Evolutionary conservation across 2,329 filamentous ascomycete genomes (phyloP), one percentile per base, ranked within the genome.

Genomic region (Fusarium penzigii): DNA sequence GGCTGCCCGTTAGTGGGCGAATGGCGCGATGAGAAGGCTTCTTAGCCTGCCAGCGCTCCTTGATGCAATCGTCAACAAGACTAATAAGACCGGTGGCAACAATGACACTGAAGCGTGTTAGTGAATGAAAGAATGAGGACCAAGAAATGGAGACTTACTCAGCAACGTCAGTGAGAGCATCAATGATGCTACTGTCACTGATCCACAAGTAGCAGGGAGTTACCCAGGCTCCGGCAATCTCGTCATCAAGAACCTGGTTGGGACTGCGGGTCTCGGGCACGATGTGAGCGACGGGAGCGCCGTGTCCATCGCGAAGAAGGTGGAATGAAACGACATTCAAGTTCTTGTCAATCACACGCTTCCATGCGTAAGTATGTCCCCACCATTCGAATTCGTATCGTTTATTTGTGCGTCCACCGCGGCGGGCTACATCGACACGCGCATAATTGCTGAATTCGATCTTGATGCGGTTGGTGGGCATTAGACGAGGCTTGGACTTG

Each of bases 381-480:
- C 94, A 97, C 79, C 96, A 96, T 67, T 93, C 88, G 65, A 96
- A 97, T 49, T 92, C 89, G 70, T 97, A 97, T 56, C 85, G 83
- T 73, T 92, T 93, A 57, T 79, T 80, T 38, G 79, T 76, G 59
- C 84, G 86, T 48, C 79, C 79, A 42, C 80, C 77, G 61, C 84
- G 86, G 46, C 90, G 84, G 61, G 83, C 85, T 46, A 99, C 75
- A 59, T 96, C 89, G 39, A 97, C 85, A 63, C 94, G 91, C 2
- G 93, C 93, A 69, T 99, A 99, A 75, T 97, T 99, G 60, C 91
- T 95, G 70, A 97, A 99, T 69, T 97, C 93, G 34, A 99, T 82
- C 72, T 92, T 90, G 69, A 93, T 89, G 36, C 82, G 87, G 70
- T 96, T 91, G 52, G 87, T 89, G 16, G 89, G 83, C 42, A 78